Percentiles rank a stretch among this genome's conserved stretches.
Conservation (phyloP, 331 rosid species). For the Cydonia oblonga region DNA sequence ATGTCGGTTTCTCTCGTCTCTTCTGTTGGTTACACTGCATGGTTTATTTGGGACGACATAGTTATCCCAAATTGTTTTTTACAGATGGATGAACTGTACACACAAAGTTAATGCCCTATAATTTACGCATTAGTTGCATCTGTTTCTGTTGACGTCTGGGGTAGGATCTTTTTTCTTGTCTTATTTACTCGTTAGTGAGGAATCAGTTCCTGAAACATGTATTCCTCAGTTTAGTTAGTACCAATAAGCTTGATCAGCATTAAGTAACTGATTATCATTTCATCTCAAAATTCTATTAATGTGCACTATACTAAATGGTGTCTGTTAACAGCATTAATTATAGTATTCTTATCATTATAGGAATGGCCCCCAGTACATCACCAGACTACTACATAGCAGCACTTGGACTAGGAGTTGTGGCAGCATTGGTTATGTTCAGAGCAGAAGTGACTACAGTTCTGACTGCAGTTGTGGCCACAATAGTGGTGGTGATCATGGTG, state of each 20-base stretch:
- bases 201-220: background rate
- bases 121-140: background rate
- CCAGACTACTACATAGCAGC: slow-evolving; percentile 65
- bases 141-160: background rate
- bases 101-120: background rate
- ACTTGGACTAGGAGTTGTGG: slow-evolving; percentile 63
- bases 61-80: background rate
- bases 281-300: slow-evolving; percentile 3
- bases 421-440: slow-evolving; percentile 62
- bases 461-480: slow-evolving; percentile 44
- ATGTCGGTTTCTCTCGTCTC: background rate
- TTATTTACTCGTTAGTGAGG: background rate
- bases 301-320: slow-evolving; percentile 3
- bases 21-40: background rate
- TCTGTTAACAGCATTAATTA: slow-evolving; percentile 25
- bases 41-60: background rate
- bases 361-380: slow-evolving; percentile 55
- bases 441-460: slow-evolving; percentile 46
- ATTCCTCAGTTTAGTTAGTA: background rate
- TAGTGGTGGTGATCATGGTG: slow-evolving; percentile 70
- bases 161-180: background rate
- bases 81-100: background rate
- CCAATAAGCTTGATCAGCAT: background rate
- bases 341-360: slow-evolving; percentile 67
- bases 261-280: background rate